Percentiles rank a stretch among this genome's conserved stretches.
phyloP scores from a whole-genome alignment of 305 asterid species.

The Stenogyne calaminthoides region DNA sequence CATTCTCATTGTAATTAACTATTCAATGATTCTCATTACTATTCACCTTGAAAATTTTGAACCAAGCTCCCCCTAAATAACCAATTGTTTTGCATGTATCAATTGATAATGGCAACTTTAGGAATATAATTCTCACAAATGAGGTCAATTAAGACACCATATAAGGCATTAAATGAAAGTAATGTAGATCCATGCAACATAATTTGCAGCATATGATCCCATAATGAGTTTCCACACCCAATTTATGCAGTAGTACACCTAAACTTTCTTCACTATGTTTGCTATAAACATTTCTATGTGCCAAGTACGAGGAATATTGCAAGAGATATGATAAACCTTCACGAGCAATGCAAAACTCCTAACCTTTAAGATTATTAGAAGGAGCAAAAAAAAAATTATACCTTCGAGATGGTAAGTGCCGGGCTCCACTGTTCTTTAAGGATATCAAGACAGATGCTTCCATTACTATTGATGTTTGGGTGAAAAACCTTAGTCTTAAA shows the following conservation, averaged over 20 bases:
- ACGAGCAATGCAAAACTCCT: slow-evolving; percentile 9
- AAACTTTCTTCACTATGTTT: neutral
- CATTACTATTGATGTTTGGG: slow-evolving; percentile 40
- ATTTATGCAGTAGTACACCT: neutral
- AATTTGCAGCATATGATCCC: neutral
- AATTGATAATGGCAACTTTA: neutral
- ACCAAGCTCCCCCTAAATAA: too few species aligned
- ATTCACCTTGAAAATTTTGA: too few species aligned
- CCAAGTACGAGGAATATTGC: neutral
- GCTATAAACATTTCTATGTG: neutral
- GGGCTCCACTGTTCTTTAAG: slow-evolving; percentile 49
- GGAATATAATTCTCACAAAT: neutral
- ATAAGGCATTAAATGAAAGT: neutral
- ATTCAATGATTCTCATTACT: too few species aligned
- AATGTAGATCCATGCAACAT: neutral
- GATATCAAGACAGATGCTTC: slow-evolving; percentile 47
- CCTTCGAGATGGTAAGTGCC: slow-evolving; percentile 48
- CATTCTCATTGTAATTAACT: too few species aligned
- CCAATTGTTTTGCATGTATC: neutral
- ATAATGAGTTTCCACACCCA: neutral
- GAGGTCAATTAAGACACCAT: neutral
- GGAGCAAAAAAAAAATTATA: slow-evolving; percentile 7
- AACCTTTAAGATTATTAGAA: neutral
- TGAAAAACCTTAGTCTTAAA: slow-evolving; percentile 46
- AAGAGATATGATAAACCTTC: neutral